Evolutionary conservation across 208 protist species (phyloP).

Genomic region (Crithidia acanthocephali): DNA sequence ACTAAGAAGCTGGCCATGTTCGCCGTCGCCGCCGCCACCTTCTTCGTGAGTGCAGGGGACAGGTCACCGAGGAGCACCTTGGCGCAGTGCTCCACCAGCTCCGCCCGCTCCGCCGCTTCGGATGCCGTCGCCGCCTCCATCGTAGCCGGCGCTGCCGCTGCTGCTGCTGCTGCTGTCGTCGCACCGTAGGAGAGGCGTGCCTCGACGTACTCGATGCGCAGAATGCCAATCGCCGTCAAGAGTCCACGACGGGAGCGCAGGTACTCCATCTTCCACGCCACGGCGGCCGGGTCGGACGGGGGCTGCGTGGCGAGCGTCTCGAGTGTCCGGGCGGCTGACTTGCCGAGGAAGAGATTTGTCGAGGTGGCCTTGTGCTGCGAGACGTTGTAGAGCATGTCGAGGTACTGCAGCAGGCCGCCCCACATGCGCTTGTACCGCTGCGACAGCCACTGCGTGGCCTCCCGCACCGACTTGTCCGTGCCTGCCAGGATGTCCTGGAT

Average conservation of each 20-base stretch:
- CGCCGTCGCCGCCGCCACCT: conserved; percentile 5
- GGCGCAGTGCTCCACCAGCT: conserved; percentile 17
- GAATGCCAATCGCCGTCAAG: conserved; percentile 55
- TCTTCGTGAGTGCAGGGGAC: background rate
- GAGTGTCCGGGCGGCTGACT: background rate
- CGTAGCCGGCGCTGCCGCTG: no score
- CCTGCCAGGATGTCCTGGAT: conserved; percentile 49
- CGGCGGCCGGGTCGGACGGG: conserved; percentile 18
- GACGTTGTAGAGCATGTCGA: conserved; percentile 51
- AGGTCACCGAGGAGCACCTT: conserved; percentile 27
- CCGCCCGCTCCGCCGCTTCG: conserved; percentile 18
- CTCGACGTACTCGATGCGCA: conserved; percentile 71
- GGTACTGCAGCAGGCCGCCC: conserved; percentile 52
- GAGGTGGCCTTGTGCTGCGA: conserved; percentile 19
- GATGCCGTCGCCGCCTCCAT: background rate
- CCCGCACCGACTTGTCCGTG: conserved; percentile 42
- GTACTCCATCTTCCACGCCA: conserved; percentile 72
- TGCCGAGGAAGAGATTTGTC: background rate
- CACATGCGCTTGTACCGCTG: conserved; percentile 82
- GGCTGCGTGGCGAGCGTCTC: conserved; percentile 21
- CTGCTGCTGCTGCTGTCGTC: background rate
- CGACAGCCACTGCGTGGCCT: conserved; percentile 53
- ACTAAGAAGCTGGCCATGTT: conserved; percentile 30
- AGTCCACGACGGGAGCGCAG: conserved; percentile 43
- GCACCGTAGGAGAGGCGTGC: conserved; percentile 25